Conservation (phyloP, 768 basidiomycete species). For the Lactarius hatsudake region DNA sequence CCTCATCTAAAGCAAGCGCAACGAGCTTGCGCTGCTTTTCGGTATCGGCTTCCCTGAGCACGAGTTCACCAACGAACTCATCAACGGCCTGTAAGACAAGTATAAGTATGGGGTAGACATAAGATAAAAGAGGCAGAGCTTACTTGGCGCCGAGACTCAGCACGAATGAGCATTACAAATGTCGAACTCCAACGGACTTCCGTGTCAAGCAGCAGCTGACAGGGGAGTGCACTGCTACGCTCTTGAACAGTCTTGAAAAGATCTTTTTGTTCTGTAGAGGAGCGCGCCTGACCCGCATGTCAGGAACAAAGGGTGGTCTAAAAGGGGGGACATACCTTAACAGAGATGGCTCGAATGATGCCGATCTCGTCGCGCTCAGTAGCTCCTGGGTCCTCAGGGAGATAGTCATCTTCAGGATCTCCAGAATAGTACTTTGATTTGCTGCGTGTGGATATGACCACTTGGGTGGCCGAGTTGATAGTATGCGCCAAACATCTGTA, state of each 20-base stretch:
- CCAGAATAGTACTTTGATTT: background rate
- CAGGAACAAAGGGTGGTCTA: background rate
- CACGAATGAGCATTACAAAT: background rate
- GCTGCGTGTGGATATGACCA: background rate
- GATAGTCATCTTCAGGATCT: background rate
- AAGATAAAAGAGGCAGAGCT: background rate
- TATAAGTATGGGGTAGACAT: background rate
- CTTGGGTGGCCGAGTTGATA: background rate
- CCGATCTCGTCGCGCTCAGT: background rate
- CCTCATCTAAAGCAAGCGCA: background rate
- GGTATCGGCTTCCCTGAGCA: background rate
- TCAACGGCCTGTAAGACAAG: background rate
- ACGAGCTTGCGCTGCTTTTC: background rate
- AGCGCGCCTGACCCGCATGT: background rate
- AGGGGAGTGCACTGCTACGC: background rate
- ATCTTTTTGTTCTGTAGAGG: background rate
- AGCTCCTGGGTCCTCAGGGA: background rate
- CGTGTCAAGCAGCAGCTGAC: background rate
- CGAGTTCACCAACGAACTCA: background rate
- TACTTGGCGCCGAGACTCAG: background rate
- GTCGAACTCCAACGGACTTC: background rate
- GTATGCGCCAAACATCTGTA: constrained; percentile 8
- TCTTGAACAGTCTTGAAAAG: background rate
- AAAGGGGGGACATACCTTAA: background rate
- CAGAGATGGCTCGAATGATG: background rate